Evolutionary conservation across 1,284 basidiomycete species (phyloP), one percentile per base, ranked within the genome.

Genomic region (Apiotrichum domesticum): DNA sequence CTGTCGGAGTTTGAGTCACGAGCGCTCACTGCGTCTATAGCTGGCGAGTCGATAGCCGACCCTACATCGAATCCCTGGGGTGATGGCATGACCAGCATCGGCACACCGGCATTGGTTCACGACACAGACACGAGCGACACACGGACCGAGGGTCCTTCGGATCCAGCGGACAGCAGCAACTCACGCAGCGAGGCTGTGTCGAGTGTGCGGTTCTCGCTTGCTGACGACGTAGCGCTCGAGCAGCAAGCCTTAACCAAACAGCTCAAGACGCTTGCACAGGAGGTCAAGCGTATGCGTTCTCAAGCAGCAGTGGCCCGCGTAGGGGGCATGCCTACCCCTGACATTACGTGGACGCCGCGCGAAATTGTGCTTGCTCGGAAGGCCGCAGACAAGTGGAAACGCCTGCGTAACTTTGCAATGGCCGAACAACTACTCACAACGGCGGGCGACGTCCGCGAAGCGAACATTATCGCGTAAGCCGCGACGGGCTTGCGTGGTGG

Each of bases 181-280:
- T 35, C 54, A 3, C 45, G 54, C 21, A 59, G 55, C 52, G 58
- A 53, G 15, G 46, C 39, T 13, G 43, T 11, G 10, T 14, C 13
- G 53, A 42, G 43, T 45, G 35, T 51, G 39, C 34, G 41, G 35
- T 15, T 49, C 41, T 9, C 86, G 1, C 2, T 6, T 13, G 6
- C 35, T 14, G 89, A 91, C 64, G 90, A 93, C 71, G 75, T 90
- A 49, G 87, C 87, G 64, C 84, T 86, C 35, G 90, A 96, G 77
- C 93, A 91, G 77, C 87, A 88, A 49, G 87, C 92, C 74, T 88
- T 95, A 85, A 86, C 93, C 63, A 85, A 87, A 61, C 90, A 94
- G 73, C 80, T 96, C 54, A 83, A 83, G 68, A 78, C 87, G 42
- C 85, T 96, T 54, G 86, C 88, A 60, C 81, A 79, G 51, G 89